phyloP scores from a whole-genome alignment of 164 flowering plant species.

The Sedum album region DNA sequence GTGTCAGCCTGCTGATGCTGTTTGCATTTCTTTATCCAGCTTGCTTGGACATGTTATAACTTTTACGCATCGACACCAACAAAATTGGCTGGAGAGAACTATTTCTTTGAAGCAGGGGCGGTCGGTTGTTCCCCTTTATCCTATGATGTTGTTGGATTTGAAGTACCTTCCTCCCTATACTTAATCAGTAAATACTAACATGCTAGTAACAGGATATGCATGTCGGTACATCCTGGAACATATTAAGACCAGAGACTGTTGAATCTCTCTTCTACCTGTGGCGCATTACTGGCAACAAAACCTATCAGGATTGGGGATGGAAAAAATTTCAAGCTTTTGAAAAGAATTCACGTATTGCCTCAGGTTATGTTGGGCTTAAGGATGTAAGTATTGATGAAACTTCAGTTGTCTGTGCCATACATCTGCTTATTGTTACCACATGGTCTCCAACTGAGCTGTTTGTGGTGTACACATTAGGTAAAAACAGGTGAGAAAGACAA shows the following conservation, averaged over 20 bases:
- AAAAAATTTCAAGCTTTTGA: conserved; percentile 82
- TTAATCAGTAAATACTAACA: neutral
- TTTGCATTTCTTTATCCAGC: conserved; percentile 33
- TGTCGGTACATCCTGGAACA: conserved; percentile 97
- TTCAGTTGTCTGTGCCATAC: too few relatives aligned
- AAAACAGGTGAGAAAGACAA: conserved; percentile 78
- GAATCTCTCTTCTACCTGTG: conserved; percentile 89
- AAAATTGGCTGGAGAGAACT: too few relatives aligned
- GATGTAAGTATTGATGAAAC: too few relatives aligned
- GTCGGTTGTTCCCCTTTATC: conserved; percentile 24
- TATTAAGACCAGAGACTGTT: too few relatives aligned
- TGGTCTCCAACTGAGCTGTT: neutral
- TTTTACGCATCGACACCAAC: too few relatives aligned
- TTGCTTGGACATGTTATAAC: conserved; percentile 98
- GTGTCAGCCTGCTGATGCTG: neutral
- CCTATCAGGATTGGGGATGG: too few relatives aligned
- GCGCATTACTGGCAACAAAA: conserved; percentile 99
- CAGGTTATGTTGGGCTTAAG: conserved; percentile 27
- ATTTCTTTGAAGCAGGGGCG: conserved; percentile 67
- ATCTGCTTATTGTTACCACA: neutral
- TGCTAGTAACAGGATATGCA: conserved; percentile 69
- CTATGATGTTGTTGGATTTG: neutral
- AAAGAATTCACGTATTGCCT: conserved; percentile 70
- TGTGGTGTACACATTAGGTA: conserved; percentile 34
- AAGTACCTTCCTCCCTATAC: neutral